Base-by-base conservation (phyloP, 75 land plant genomes). In the Cupressus sempervirens region DNA sequence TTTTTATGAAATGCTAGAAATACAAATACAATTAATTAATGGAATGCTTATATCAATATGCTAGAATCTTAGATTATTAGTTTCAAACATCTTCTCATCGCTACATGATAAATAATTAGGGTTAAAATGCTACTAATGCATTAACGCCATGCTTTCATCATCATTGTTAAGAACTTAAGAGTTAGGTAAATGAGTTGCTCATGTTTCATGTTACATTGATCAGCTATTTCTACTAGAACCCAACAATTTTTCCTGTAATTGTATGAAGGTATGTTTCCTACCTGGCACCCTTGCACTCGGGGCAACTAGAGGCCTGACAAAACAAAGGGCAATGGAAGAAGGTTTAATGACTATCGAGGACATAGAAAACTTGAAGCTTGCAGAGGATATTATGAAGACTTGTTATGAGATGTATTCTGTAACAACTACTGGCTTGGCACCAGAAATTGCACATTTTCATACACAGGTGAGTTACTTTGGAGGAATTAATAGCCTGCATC, bases 361-460 rank as follows among this genome's bases (percentile, higher is more conserved):
- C 81, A 35, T 94, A 86, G 94, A 96, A 85, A 98, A 96, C 86
- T 89, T 98, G 81, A 92, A 92, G 84, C 95, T 98, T 76, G 98
- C 99, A 80, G 96, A 96, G 84, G 98, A 96, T 86, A 85, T 98
- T 62, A 93, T 92, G 48, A 93, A 93, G 84, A 98, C 99, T 34
- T 98, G 99, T 87, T 93, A 92, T 92, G 95, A 94, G 87, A 98
- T 98, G 97, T 98, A 98, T 85, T 76, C 90, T 58, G 98, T 94
- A 23, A 98, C 99, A 79, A 90, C 95, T 14, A 96, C 98, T 41
- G 99, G 99, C 16, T 93, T 96, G 82, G 94, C 99, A 72, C 98
- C 99, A 54, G 98, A 98, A 93, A 96, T 98, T 40, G 97, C 93
- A 58, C 96, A 98, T 80, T 98, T 98, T 85, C 92, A 95, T 82